Conservation (phyloP, 768 basidiomycete species). For the Calvatia gigantea region DNA sequence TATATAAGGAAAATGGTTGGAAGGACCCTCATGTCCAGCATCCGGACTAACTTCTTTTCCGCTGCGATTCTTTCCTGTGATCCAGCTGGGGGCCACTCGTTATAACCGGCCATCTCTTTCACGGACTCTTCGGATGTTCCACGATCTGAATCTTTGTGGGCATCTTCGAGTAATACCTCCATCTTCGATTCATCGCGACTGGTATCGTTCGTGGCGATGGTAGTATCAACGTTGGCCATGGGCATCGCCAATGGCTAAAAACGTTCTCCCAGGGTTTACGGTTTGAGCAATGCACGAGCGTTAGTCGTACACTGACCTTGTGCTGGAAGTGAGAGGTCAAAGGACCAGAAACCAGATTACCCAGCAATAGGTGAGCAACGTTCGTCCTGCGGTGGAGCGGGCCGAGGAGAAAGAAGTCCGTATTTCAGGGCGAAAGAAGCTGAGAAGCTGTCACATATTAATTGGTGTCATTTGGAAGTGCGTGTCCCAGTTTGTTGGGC, state of each 20-base stretch:
- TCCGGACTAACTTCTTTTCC: constrained; percentile 42
- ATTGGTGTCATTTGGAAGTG: background rate
- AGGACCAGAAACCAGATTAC: background rate
- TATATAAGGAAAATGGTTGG: constrained; percentile 55
- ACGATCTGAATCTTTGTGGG: background rate
- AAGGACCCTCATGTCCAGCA: constrained; percentile 49
- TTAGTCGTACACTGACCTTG: no score
- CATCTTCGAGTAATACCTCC: background rate
- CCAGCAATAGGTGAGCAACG: background rate
- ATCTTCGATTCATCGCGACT: background rate
- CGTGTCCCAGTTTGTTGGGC: background rate
- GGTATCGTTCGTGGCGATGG: background rate
- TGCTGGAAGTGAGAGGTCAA: no score
- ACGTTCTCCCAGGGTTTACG: no score
- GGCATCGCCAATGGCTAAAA: no score
- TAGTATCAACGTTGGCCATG: background rate
- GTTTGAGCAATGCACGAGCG: no score
- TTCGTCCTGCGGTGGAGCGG: background rate
- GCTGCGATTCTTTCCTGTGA: constrained; percentile 24
- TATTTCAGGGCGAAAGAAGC: background rate
- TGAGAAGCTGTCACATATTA: background rate
- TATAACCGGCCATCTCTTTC: background rate
- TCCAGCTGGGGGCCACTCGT: constrained; percentile 1
- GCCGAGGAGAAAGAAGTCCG: background rate
- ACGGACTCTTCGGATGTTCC: background rate